These are phyloP conservation scores for Santalum album DNA, from an alignment of 164 flowering plant species.

Conservation along the genomic window DNA sequence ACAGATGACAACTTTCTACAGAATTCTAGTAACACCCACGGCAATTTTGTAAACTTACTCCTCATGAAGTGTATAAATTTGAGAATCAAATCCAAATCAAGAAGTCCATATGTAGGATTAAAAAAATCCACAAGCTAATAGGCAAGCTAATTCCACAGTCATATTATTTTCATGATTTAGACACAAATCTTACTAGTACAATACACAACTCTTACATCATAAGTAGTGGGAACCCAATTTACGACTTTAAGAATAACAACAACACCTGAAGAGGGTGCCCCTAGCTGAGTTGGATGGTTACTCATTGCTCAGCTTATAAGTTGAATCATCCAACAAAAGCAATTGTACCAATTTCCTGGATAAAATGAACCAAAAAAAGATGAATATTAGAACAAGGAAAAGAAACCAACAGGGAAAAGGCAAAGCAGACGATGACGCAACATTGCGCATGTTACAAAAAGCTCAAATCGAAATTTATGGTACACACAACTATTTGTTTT, in stretches of 20 bases:
- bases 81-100: too few species aligned
- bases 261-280: slow-evolving; percentile 35
- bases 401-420: not conserved
- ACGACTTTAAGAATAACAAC: not conserved
- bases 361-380: not conserved
- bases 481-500: too few species aligned
- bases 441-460: too few species aligned
- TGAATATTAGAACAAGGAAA: not conserved
- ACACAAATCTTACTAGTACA: too few species aligned
- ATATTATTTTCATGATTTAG: not conserved
- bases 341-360: not conserved
- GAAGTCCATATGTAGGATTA: too few species aligned
- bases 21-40: too few species aligned
- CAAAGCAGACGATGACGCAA: too few species aligned
- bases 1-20: too few species aligned
- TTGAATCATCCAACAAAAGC: slow-evolving; percentile 23
- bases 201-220: too few species aligned
- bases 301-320: slow-evolving; percentile 30
- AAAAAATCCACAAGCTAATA: too few species aligned
- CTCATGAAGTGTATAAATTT: not conserved
- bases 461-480: too few species aligned
- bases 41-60: not conserved
- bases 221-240: not conserved
- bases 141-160: too few species aligned
- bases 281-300: slow-evolving; percentile 12